Conservation (phyloP, 176 grass and related monocot species). For the Oryza punctata region DNA sequence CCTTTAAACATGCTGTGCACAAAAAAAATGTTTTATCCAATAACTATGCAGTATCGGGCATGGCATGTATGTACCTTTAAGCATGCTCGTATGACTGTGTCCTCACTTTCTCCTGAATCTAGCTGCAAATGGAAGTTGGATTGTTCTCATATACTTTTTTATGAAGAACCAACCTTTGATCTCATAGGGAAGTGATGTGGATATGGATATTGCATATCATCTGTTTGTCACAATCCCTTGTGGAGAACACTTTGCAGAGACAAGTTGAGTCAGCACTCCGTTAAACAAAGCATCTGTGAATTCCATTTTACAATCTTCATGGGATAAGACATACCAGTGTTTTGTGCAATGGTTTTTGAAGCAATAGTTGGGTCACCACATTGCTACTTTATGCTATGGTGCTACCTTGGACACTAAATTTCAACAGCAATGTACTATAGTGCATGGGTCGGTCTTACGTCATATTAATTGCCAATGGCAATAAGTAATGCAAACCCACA, state of each 20-base stretch:
- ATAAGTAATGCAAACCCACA: no score
- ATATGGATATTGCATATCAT: background rate
- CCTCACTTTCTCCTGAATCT: background rate
- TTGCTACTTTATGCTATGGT: background rate
- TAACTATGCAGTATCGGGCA: background rate
- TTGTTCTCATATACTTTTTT: background rate
- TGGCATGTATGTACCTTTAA: slow-evolving; percentile 8
- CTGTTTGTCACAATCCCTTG: background rate
- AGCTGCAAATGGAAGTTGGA: slow-evolving; percentile 1
- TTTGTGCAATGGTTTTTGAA: background rate
- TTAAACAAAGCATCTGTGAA: background rate
- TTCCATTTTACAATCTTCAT: background rate
- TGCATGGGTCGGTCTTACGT: background rate
- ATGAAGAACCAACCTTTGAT: slow-evolving; percentile 14
- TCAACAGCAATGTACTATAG: background rate
- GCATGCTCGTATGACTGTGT: background rate
- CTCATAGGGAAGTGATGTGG: background rate
- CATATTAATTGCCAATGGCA: background rate
- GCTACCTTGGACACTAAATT: background rate
- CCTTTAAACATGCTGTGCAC: background rate
- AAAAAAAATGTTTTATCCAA: background rate
- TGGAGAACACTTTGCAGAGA: background rate
- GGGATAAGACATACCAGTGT: slow-evolving; percentile 6
- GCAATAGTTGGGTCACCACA: slow-evolving; percentile 8
- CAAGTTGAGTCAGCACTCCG: background rate